Evolutionary conservation across 257 asterid genomes (phyloP).

Genomic region (Solanum peruvianum): DNA sequence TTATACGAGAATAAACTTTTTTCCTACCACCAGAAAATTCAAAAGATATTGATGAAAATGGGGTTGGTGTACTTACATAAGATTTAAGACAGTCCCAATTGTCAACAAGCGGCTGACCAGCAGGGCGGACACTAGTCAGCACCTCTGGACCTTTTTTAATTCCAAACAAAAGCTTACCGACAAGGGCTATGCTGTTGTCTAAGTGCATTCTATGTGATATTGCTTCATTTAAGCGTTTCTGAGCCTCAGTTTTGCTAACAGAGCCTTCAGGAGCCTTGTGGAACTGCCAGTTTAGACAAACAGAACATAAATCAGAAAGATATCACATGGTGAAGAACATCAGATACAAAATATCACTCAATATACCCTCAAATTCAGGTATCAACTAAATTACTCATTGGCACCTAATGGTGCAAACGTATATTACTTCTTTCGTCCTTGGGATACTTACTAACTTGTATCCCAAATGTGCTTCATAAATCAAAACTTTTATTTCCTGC

Average conservation of each 20-base stretch:
- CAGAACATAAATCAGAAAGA: neutral
- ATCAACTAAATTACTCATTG: neutral
- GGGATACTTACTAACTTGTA: neutral
- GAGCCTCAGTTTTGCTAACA: conserved; percentile 66
- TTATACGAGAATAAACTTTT: neutral
- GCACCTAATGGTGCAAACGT: neutral
- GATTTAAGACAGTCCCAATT: conserved; percentile 92
- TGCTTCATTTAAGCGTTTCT: conserved; percentile 69
- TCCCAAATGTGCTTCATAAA: neutral
- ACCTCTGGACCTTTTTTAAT: conserved; percentile 50
- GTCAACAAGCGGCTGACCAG: conserved; percentile 82
- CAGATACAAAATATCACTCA: neutral
- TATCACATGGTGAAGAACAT: neutral
- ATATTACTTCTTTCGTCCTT: neutral
- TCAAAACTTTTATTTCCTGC: neutral
- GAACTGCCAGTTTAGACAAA: conserved; percentile 16
- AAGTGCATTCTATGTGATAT: conserved; percentile 73
- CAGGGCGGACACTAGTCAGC: conserved; percentile 40
- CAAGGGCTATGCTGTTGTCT: conserved; percentile 53
- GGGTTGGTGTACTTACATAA: conserved; percentile 30
- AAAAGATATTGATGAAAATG: neutral
- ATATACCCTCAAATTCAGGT: neutral
- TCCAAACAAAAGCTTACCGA: conserved; percentile 84
- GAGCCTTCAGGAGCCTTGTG: conserved; percentile 76
- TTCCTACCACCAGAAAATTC: neutral